These are phyloP conservation scores for Clitopilus passeckerianus DNA, from an alignment of 768 basidiomycete species.

Conservation along the genomic window DNA sequence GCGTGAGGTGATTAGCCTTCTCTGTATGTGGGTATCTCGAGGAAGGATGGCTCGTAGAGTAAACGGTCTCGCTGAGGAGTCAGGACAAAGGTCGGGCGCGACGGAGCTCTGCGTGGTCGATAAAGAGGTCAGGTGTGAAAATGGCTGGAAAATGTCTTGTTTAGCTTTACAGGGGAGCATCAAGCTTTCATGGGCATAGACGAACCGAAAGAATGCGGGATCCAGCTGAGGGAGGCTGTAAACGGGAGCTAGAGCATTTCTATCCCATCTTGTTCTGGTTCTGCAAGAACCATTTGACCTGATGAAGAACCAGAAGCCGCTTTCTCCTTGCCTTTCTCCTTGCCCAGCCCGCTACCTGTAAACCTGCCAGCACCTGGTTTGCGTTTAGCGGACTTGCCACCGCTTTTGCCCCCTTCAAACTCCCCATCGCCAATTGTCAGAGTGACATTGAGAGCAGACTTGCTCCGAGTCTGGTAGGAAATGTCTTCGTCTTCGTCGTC, in stretches of 20 bases:
- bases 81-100: neutral
- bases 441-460: constrained; percentile 60
- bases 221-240: neutral
- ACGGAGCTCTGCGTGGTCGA: neutral
- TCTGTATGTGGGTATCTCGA: neutral
- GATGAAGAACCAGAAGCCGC: too few species aligned
- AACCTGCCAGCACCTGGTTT: constrained; percentile 3
- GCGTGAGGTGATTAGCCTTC: neutral
- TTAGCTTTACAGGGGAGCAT: too few species aligned
- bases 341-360: constrained; percentile 1
- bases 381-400: neutral
- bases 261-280: constrained; percentile 39
- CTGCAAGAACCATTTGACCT: constrained; percentile 27
- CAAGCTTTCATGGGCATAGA: too few species aligned
- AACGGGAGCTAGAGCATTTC: constrained; percentile 18
- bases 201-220: neutral
- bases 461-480: constrained; percentile 60
- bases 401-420: constrained; percentile 25
- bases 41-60: neutral
- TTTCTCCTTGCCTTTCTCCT: constrained; percentile 1
- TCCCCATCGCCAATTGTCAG: constrained; percentile 63
- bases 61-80: too few species aligned
- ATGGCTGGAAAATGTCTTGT: too few species aligned
- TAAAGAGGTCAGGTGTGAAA: too few species aligned
- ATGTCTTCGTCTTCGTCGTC: constrained; percentile 69